These are phyloP conservation scores for Starmerella stigmatis DNA, from an alignment of 805 yeast genomes.

Conservation along the genomic window DNA sequence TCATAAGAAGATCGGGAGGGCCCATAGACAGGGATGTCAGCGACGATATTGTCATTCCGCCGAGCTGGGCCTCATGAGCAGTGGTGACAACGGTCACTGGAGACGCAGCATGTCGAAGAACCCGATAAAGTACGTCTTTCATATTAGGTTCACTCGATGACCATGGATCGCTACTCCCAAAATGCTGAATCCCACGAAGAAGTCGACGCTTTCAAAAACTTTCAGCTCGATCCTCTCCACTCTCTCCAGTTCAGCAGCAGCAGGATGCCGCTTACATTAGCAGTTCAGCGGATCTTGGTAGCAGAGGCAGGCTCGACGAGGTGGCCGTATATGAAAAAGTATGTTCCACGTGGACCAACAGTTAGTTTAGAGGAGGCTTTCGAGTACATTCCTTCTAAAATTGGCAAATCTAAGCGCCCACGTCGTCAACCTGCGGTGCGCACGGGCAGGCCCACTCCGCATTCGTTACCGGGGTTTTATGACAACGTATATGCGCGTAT, in stretches of 20 bases:
- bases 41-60: conserved; percentile 78
- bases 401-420: not conserved
- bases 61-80: conserved; percentile 34
- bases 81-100: conserved; percentile 54
- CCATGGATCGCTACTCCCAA: not conserved
- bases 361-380: conserved; percentile 11
- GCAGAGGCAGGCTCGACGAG: not conserved
- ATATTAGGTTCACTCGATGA: conserved; percentile 2
- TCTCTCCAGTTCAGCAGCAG: not conserved
- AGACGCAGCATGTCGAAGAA: conserved; percentile 38
- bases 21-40: conserved; percentile 69
- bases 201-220: not conserved
- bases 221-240: not conserved
- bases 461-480: conserved; percentile 16
- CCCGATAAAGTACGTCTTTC: conserved; percentile 12
- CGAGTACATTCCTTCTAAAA: not conserved
- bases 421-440: not conserved
- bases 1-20: conserved; percentile 61
- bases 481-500: conserved; percentile 34
- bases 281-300: not conserved
- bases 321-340: conserved; percentile 1
- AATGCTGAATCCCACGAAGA: not conserved
- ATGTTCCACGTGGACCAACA: conserved; percentile 8
- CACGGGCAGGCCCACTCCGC: conserved; percentile 5
- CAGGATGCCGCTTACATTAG: not conserved